These are phyloP conservation scores for Penicillium fimorum DNA, from an alignment of 495 filamentous ascomycete genomes.

Conservation along the genomic window DNA sequence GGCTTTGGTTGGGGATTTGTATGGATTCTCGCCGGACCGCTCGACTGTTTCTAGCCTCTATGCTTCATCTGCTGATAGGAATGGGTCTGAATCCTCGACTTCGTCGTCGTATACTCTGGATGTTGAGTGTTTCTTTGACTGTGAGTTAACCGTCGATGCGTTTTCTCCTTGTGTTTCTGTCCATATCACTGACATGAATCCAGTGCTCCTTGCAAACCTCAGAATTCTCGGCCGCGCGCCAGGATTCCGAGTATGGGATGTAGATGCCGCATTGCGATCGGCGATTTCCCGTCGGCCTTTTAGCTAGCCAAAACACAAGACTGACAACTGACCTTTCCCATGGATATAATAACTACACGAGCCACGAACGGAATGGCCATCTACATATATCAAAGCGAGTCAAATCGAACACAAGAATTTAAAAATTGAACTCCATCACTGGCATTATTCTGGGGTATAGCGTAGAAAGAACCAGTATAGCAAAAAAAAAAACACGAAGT, in stretches of 20 bases:
- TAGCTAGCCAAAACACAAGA: neutral
- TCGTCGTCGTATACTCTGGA: slow-evolving; percentile 23
- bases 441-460: slow-evolving; percentile 15
- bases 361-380: neutral
- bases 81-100: slow-evolving; percentile 1
- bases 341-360: neutral
- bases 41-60: slow-evolving; percentile 16
- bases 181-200: slow-evolving; percentile 2
- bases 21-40: slow-evolving; percentile 17
- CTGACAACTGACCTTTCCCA: neutral
- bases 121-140: slow-evolving; percentile 29
- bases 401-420: neutral
- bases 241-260: slow-evolving; percentile 27
- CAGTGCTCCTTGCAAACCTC: slow-evolving; percentile 26
- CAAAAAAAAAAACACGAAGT: neutral
- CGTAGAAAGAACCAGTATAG: slow-evolving; percentile 2
- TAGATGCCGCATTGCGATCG: slow-evolving; percentile 25
- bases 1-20: slow-evolving; percentile 13
- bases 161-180: neutral
- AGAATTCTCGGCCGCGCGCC: slow-evolving; percentile 31
- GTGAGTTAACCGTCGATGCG: slow-evolving; percentile 17
- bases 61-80: slow-evolving; percentile 6
- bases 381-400: neutral
- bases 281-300: slow-evolving; percentile 20
- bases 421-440: slow-evolving; percentile 12